Evolutionary conservation across 305 asterid species (phyloP), one percentile per base, ranked within the genome.

Genomic region (Petunia hybrid): DNA sequence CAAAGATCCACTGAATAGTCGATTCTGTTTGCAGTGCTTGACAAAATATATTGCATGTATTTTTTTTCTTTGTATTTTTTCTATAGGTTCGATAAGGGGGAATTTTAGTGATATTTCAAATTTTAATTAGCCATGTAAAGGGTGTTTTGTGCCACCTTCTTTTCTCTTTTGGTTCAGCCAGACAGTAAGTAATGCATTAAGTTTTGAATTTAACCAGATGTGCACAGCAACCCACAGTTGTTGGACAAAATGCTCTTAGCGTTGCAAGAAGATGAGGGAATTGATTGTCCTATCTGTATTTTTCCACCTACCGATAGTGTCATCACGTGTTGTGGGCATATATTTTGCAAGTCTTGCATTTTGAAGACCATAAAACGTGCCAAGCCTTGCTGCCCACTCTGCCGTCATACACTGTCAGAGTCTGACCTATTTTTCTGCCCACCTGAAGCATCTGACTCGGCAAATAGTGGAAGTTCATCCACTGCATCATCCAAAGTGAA

Each of bases 221-320:
- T 92, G 83, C 87, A 86, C 79, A 91, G 91, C 91, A 92, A 91
- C 77, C 99, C 98, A 38, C 82, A 87, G 68, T 84, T 96, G 77
- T 82, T 93, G 86, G 83, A 85, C 69, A 96, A 96, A 85, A 76
- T 94, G 94, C 91, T 94, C 35, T 81, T 85, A 0, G 86, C 91
- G 82, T 82, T 96, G 8, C 95, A 96, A 85, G 99, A 94, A 48
- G 97, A 91, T 45, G 98, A 93, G 63, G 98, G 91, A 76, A 91
- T 96, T 16, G 98, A 94, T 84, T 96, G 99, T 84, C 97, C 99
- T 41, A 91, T 94, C 80, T 96, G 99, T 89, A 89, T 96, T 31
- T 88, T 86, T 61, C 91, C 97, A 22, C 98, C 97, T 2, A 85
- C 85, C 2, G 88, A 92, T 64, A 85, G 89, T 35, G 88, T 96